A percentile compares a stretch with the other conserved stretches of the same genome.
These are phyloP conservation scores for Hypoxylon sp. DNA, from an alignment of 2,329 filamentous ascomycete genomes.

Conservation along the genomic window DNA sequence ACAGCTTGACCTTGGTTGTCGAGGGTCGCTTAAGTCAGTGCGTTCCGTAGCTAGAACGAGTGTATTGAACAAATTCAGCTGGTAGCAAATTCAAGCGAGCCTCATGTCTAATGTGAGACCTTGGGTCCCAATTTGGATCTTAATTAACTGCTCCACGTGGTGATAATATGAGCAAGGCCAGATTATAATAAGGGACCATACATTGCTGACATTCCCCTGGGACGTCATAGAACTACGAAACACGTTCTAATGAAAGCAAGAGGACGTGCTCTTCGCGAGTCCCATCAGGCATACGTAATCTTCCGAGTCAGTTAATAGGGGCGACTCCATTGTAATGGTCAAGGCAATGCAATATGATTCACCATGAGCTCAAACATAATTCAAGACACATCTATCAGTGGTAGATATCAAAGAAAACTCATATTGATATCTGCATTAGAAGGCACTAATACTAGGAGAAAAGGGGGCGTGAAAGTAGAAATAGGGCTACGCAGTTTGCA, in stretches of 20 bases:
- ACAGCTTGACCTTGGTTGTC: background rate
- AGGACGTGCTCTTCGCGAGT: background rate
- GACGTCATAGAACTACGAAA: background rate
- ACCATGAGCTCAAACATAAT: slow-evolving; percentile 3
- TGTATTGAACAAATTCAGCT: background rate
- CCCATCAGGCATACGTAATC: background rate
- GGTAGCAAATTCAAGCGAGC: background rate
- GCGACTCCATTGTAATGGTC: too few species aligned
- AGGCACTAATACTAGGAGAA: slow-evolving; percentile 69
- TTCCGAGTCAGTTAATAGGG: too few species aligned
- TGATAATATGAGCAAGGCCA: background rate
- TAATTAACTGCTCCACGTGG: background rate
- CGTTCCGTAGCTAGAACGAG: background rate
- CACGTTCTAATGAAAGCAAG: background rate
- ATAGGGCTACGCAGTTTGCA: slow-evolving; percentile 48
- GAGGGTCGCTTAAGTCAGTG: background rate
- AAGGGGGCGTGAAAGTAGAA: slow-evolving; percentile 56
- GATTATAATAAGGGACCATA: background rate
- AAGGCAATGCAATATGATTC: background rate
- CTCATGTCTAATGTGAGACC: background rate
- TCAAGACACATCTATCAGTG: background rate
- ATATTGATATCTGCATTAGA: slow-evolving; percentile 73
- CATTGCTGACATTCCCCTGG: background rate
- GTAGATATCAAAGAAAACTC: slow-evolving; percentile 52
- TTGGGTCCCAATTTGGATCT: background rate